A percentile compares a stretch with the other conserved stretches of the same genome.
These are phyloP conservation scores for Leccinum arenicola DNA, from an alignment of 768 basidiomycete species.

Conservation along the genomic window DNA sequence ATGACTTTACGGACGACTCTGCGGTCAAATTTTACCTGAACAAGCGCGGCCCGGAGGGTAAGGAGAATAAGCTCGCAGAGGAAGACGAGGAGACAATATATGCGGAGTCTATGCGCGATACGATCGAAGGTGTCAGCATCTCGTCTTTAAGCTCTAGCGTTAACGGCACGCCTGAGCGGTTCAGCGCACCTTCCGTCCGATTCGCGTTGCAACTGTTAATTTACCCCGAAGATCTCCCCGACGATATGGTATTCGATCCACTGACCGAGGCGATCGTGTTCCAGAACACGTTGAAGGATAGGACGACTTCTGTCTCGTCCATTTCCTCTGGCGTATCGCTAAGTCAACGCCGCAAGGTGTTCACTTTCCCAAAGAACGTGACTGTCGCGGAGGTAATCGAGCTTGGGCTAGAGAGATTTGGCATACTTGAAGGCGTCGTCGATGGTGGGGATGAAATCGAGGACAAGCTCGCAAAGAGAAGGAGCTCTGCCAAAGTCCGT, in stretches of 20 bases:
- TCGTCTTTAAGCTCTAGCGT: conserved; percentile 25
- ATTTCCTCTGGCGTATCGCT: conserved; percentile 55
- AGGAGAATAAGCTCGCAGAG: conserved; percentile 45
- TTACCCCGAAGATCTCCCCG: conserved; percentile 87
- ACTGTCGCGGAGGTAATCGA: conserved; percentile 98
- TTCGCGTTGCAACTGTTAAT: conserved; percentile 88
- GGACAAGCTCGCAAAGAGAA: conserved; percentile 81
- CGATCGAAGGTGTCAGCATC: conserved; percentile 23
- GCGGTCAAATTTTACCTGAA: conserved; percentile 97
- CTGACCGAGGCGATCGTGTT: conserved; percentile 93
- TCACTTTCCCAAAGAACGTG: conserved; percentile 90
- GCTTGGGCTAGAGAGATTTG: conserved; percentile 86
- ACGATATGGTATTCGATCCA: conserved; percentile 93
- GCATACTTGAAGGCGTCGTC: conserved; percentile 91
- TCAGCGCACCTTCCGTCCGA: conserved; percentile 77
- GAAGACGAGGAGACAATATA: conserved; percentile 41
- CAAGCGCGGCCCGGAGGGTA: conserved; percentile 45
- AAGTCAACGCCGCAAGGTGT: conserved; percentile 71
- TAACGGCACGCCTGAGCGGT: conserved; percentile 64
- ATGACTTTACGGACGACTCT: conserved; percentile 96
- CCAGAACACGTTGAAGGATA: conserved; percentile 62
- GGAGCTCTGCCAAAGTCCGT: conserved; percentile 74
- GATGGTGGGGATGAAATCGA: conserved; percentile 98
- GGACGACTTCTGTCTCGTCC: conserved; percentile 39
- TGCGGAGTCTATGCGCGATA: conserved; percentile 35